A percentile compares a stretch with the other conserved stretches of the same genome.
phyloP scores from a whole-genome alignment of 345 rosid genomes.

The Lepidium africanum region DNA sequence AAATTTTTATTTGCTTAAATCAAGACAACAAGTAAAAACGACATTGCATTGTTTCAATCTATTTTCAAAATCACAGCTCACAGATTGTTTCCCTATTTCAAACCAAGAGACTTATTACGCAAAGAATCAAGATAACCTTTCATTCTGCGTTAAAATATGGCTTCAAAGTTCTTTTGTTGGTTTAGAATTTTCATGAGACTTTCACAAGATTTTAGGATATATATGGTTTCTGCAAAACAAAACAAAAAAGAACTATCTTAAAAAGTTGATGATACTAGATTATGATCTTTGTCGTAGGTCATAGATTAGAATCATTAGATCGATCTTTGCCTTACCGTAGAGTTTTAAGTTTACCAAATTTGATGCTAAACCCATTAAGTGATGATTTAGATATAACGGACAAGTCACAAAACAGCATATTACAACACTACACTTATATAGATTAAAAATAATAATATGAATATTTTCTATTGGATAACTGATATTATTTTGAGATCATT shows the following conservation, averaged over 20 bases:
- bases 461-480: not conserved
- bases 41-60: too few species aligned
- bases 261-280: not conserved
- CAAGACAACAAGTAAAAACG: too few species aligned
- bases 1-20: too few species aligned
- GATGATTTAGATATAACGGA: too few species aligned
- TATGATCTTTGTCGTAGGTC: not conserved
- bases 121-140: too few species aligned
- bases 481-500: not conserved
- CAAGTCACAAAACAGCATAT: too few species aligned
- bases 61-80: too few species aligned
- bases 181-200: conserved; percentile 13
- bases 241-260: not conserved
- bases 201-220: conserved; percentile 18
- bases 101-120: too few species aligned
- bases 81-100: too few species aligned
- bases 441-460: too few species aligned
- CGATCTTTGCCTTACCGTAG: not conserved
- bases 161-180: conserved; percentile 3
- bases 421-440: too few species aligned
- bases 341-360: not conserved
- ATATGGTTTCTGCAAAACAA: conserved; percentile 1
- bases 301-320: not conserved
- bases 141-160: too few species aligned
- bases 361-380: not conserved